phyloP scores from a whole-genome alignment of 768 basidiomycete species.

The Lentinula detonsa region DNA sequence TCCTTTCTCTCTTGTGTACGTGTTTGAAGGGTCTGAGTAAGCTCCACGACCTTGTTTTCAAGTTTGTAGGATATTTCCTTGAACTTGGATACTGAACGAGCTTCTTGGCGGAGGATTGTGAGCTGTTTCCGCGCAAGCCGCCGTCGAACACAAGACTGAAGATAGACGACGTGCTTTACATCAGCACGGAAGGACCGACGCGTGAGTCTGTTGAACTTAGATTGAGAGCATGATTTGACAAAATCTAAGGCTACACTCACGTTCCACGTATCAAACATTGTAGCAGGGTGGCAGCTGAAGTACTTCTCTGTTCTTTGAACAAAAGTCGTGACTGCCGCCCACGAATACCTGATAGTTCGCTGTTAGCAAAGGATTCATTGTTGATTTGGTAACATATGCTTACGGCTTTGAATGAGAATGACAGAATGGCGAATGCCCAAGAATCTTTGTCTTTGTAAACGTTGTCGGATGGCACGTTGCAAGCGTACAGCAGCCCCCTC shows the following conservation, averaged over 20 bases:
- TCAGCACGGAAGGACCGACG: slow-evolving; percentile 50
- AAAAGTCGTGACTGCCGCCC: slow-evolving; percentile 63
- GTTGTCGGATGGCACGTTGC: slow-evolving; percentile 68
- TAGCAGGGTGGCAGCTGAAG: slow-evolving; percentile 60
- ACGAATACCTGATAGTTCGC: slow-evolving; percentile 53
- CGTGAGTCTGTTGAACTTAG: slow-evolving; percentile 40
- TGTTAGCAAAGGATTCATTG: background rate
- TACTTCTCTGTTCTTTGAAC: slow-evolving; percentile 49
- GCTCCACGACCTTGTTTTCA: slow-evolving; percentile 99
- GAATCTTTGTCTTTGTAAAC: slow-evolving; percentile 69
- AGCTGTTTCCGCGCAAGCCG: slow-evolving; percentile 83
- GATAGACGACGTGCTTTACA: slow-evolving; percentile 66
- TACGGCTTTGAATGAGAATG: slow-evolving; percentile 79
- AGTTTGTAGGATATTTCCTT: slow-evolving; percentile 97
- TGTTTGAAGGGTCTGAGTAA: slow-evolving; percentile 89
- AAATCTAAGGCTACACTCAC: slow-evolving; percentile 42
- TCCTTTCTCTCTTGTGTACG: slow-evolving; percentile 90
- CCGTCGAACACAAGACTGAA: slow-evolving; percentile 91
- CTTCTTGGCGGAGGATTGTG: slow-evolving; percentile 79
- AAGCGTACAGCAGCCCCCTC: slow-evolving; percentile 72
- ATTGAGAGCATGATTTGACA: background rate
- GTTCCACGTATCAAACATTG: slow-evolving; percentile 86
- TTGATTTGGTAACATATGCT: slow-evolving; percentile 26
- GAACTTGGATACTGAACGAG: slow-evolving; percentile 95
- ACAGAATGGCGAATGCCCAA: slow-evolving; percentile 55